Base-by-base conservation (phyloP, 176 grass and related monocot species). In the Oryza longistaminata region DNA sequence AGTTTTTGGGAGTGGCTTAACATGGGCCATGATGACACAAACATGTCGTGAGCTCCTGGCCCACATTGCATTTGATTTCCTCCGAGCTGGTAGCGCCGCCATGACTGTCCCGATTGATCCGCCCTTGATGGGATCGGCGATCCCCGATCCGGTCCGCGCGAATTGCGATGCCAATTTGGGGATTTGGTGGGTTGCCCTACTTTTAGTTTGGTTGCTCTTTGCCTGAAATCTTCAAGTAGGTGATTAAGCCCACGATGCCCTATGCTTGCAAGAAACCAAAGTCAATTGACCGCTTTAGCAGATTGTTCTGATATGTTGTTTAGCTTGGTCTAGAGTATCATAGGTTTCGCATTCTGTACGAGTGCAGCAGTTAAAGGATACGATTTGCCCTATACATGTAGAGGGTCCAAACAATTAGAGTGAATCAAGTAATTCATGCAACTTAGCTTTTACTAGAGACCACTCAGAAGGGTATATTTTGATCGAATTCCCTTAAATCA, bases 111-210 rank as follows among this genome's bases (percentile, higher is more conserved):
- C 3, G 29, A 31, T 31, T 2, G 29, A 31, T n/a, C n/a, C n/a
- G n/a, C n/a, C n/a, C n/a, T n/a, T n/a, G n/a, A n/a, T n/a, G n/a
- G n/a, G n/a, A n/a, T 21, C 19, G 6, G 4, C 7, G 40, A 42
- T 58, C 82, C 27, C 10, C 9, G 55, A 87, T 84, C 75, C 61
- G 19, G 5, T 43, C 25, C 13, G 1, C 19, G 43, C 45, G 69
- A 80, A 85, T 85, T 80, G 70, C 14, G 70, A 80, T 61, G 45
- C 64, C 60, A 21, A n/a, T 68, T 68, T 55, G 66, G 13, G 68
- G 68, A 73, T 53, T 88, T 66, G 22, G 83, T n/a, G 64, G 82
- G 31, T 66, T 45, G 35, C 31, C 26, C 60, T 26, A 81, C n/a
- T n/a, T n/a, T n/a, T n/a, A n/a, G 34, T 52, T 80, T 64, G 9